These are phyloP conservation scores for Heterobasidion irregulare DNA, from an alignment of 1,284 basidiomycete species.

Conservation along the genomic window DNA sequence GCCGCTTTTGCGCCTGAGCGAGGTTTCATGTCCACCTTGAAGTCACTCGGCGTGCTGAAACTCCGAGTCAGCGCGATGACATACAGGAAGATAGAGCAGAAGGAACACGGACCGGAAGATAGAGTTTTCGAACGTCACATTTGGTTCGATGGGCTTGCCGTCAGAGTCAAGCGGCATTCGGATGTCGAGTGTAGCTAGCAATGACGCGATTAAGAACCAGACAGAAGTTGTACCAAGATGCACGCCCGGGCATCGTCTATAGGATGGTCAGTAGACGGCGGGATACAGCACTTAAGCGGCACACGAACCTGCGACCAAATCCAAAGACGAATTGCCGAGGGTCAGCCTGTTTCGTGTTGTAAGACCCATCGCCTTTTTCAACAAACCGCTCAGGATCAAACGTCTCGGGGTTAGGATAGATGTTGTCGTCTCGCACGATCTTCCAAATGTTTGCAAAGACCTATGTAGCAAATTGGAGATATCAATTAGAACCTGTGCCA, in stretches of 20 bases:
- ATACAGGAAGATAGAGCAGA: background rate
- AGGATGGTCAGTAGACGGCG: background rate
- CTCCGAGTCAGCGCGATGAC: background rate
- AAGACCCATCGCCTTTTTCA: slow-evolving; percentile 12
- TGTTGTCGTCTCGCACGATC: slow-evolving; percentile 28
- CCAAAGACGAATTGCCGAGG: slow-evolving; percentile 39
- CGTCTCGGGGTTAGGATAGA: slow-evolving; percentile 34
- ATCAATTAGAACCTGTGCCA: slow-evolving; percentile 5
- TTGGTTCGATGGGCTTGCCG: slow-evolving; percentile 36
- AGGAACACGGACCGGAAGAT: slow-evolving; percentile 32
- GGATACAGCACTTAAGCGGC: background rate
- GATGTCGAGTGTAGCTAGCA: slow-evolving; percentile 46
- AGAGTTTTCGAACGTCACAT: slow-evolving; percentile 37
- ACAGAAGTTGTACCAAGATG: slow-evolving; percentile 44
- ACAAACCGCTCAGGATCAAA: slow-evolving; percentile 46
- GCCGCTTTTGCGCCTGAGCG: background rate
- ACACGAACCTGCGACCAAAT: slow-evolving; percentile 31
- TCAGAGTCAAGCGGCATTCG: slow-evolving; percentile 37
- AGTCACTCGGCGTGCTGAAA: background rate
- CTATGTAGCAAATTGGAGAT: slow-evolving; percentile 7
- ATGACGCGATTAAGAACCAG: slow-evolving; percentile 41
- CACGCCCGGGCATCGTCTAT: slow-evolving; percentile 38
- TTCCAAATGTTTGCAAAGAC: slow-evolving; percentile 36
- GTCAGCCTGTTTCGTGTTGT: background rate
- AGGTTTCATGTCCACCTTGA: background rate